A percentile compares a stretch with the other conserved stretches of the same genome.
These are phyloP conservation scores for Eutrema salsugineum DNA, from an alignment of 441 rosid genomes.

Conservation along the genomic window DNA sequence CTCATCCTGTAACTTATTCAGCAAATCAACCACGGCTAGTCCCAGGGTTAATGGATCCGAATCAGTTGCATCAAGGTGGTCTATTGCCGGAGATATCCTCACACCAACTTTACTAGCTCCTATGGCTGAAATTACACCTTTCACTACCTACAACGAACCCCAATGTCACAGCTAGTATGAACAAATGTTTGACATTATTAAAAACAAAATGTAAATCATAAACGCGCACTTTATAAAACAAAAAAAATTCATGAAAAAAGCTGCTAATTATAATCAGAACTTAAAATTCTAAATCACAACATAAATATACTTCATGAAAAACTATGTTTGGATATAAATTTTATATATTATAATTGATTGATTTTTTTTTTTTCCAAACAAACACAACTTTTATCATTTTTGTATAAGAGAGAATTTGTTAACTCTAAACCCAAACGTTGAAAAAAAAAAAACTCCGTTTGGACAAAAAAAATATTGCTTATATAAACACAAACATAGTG, in stretches of 20 bases:
- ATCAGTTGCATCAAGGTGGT: slow-evolving; percentile 79
- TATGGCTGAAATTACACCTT: slow-evolving; percentile 55
- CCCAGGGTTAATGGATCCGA: slow-evolving; percentile 76
- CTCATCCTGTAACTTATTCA: slow-evolving; percentile 59
- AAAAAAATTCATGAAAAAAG: no score
- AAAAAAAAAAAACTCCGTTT: background rate
- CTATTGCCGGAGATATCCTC: slow-evolving; percentile 85
- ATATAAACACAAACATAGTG: background rate
- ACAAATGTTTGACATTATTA: no score
- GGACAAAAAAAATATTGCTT: background rate
- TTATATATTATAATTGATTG: no score
- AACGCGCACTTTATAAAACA: no score
- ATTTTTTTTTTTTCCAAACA: no score
- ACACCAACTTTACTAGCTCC: slow-evolving; percentile 64
- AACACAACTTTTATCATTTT: no score
- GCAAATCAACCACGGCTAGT: slow-evolving; percentile 60
- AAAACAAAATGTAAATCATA: no score
- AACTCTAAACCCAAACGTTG: background rate
- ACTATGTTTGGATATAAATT: no score
- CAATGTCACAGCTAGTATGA: background rate
- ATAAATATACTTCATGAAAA: no score
- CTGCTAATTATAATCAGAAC: no score
- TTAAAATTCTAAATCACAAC: no score
- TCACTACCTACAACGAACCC: slow-evolving; percentile 3
- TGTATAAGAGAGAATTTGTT: background rate